phyloP scores from a whole-genome alignment of 768 basidiomycete species.

The Leucocoprinus leucothites region DNA sequence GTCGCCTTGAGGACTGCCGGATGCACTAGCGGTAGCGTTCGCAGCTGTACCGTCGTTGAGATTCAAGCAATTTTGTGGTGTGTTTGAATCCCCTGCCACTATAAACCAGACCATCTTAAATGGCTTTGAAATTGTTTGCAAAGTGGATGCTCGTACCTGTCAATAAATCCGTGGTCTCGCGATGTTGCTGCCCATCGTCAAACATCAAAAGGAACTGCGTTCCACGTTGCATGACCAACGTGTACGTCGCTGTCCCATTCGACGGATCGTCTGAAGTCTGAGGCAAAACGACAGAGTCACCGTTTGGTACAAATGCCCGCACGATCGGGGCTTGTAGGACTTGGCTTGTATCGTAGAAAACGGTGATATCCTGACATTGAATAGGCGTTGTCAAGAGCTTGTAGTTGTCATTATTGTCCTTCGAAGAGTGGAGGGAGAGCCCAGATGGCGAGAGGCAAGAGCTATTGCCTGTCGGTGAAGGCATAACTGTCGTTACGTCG shows the following conservation, averaged over 20 bases:
- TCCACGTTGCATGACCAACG: conserved; percentile 35
- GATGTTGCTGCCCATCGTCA: conserved; percentile 34
- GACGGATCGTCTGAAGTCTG: conserved; percentile 21
- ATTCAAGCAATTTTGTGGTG: conserved; percentile 6
- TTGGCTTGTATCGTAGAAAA: conserved; percentile 35
- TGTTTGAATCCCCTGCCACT: conserved; percentile 5
- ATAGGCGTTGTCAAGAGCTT: conserved; percentile 27
- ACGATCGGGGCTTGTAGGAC: conserved; percentile 33
- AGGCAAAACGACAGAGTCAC: conserved; percentile 26
- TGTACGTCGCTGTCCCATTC: conserved; percentile 38
- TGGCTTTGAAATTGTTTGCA: neutral
- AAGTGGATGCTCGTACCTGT: conserved; percentile 26
- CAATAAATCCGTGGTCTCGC: conserved; percentile 40
- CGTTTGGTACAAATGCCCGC: conserved; percentile 36
- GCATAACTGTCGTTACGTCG: conserved; percentile 41
- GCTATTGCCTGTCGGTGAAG: conserved; percentile 33
- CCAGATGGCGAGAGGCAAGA: conserved; percentile 35
- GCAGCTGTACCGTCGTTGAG: neutral
- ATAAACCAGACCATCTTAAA: neutral
- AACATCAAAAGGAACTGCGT: conserved; percentile 41
- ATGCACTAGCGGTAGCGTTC: neutral
- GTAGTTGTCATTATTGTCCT: conserved; percentile 23
- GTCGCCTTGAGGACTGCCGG: too few relatives aligned
- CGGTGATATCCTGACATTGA: conserved; percentile 48
- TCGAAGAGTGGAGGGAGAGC: neutral